These are phyloP conservation scores for Sparassis latifolia DNA, from an alignment of 1,284 basidiomycete species.

Conservation along the genomic window DNA sequence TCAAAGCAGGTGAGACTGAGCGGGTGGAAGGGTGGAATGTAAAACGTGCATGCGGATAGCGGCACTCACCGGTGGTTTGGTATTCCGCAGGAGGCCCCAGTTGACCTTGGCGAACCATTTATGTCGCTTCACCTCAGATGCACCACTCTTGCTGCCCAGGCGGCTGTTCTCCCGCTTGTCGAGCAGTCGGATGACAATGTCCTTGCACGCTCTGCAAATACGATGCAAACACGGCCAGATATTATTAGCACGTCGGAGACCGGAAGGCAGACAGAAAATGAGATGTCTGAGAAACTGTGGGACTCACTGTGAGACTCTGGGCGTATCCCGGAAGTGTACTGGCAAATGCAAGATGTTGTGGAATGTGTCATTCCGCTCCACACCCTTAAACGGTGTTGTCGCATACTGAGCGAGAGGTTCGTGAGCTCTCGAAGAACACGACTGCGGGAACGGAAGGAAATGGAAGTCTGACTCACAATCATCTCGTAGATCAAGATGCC, in stretches of 20 bases:
- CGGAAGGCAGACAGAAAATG: background rate
- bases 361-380: slow-evolving; percentile 93
- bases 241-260: background rate
- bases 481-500: slow-evolving; percentile 99
- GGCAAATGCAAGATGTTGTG: slow-evolving; percentile 88
- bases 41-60: no score
- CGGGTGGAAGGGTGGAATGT: no score
- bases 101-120: slow-evolving; percentile 97
- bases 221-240: background rate
- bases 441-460: slow-evolving; percentile 3
- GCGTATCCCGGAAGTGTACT: slow-evolving; percentile 84
- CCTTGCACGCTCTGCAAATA: slow-evolving; percentile 70
- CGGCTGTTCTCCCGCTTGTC: slow-evolving; percentile 92
- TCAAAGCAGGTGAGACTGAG: no score
- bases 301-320: slow-evolving; percentile 78
- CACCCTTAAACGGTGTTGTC: slow-evolving; percentile 98
- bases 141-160: slow-evolving; percentile 88
- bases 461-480: slow-evolving; percentile 72
- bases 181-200: slow-evolving; percentile 81
- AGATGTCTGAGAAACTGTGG: slow-evolving; percentile 12
- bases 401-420: slow-evolving; percentile 62
- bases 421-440: slow-evolving; percentile 3
- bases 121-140: slow-evolving; percentile 98
- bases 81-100: slow-evolving; percentile 94
- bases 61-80: slow-evolving; percentile 80